Evolutionary conservation across 805 yeast genomes (phyloP).

Genomic region (Yarrowia sp.): DNA sequence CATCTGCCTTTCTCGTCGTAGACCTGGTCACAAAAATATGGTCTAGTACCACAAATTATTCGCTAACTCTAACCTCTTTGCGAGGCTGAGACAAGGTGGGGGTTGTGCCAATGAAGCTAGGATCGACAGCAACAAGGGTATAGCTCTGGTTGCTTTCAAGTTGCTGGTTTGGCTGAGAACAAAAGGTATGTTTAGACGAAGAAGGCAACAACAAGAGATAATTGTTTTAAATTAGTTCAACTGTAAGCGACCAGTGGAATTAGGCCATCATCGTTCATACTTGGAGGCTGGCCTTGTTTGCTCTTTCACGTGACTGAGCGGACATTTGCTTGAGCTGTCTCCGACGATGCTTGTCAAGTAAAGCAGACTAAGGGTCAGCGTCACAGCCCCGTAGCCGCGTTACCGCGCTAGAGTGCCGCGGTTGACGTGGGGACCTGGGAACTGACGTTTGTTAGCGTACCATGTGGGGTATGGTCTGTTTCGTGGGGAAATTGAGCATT

Average conservation of each 20-base stretch:
- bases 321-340: neutral
- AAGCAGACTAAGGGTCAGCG: neutral
- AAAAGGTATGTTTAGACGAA: neutral
- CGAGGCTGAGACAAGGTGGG: constrained; percentile 1
- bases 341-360: neutral
- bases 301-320: neutral
- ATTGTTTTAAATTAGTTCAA: too few species aligned
- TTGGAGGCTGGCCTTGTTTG: neutral
- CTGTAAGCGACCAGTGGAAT: too few species aligned
- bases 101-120: neutral
- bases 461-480: neutral
- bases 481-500: too few species aligned
- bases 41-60: neutral
- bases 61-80: constrained; percentile 5
- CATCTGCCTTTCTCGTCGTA: too few species aligned
- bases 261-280: too few species aligned
- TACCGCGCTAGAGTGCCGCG: constrained; percentile 21
- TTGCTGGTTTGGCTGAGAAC: neutral
- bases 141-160: neutral
- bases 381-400: constrained; percentile 14
- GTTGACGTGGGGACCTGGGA: constrained; percentile 9
- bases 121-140: neutral
- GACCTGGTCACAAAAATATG: neutral
- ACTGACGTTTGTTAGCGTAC: neutral
- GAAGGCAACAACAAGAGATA: neutral